A percentile compares a stretch with the other conserved stretches of the same genome.
phyloP scores from a whole-genome alignment of 805 yeast genomes.

The Pichia scutulata region DNA sequence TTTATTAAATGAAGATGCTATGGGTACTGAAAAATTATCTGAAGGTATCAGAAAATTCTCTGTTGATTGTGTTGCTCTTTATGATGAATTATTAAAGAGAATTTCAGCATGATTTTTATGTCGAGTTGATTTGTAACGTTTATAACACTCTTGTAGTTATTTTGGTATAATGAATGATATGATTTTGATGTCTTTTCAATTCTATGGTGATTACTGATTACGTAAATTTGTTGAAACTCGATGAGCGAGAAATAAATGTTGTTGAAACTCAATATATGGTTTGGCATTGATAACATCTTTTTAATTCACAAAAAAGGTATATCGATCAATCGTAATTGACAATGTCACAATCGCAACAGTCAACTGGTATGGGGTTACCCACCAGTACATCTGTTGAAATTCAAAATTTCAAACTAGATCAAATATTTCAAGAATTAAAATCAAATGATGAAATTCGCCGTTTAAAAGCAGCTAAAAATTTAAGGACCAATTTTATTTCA shows the following conservation, averaged over 20 bases:
- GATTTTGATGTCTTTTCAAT: background rate
- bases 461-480: constrained; percentile 56
- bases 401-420: constrained; percentile 36
- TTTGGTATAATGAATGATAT: background rate
- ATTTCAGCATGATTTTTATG: constrained; percentile 10
- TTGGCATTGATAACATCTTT: background rate
- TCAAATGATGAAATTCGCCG: constrained; percentile 37
- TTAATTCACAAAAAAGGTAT: no score
- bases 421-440: constrained; percentile 45
- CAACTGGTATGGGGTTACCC: constrained; percentile 1
- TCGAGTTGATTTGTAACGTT: background rate
- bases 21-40: constrained; percentile 96
- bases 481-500: constrained; percentile 60
- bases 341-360: constrained; percentile 8
- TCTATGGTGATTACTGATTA: background rate
- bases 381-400: constrained; percentile 13
- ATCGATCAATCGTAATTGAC: no score
- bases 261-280: background rate
- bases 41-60: constrained; percentile 98
- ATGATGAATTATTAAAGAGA: constrained; percentile 54
- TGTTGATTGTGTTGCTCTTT: constrained; percentile 80
- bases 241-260: background rate
- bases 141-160: background rate
- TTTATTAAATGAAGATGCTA: constrained; percentile 88
- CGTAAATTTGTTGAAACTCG: background rate